Base-by-base conservation (phyloP, 345 rosid genomes). In the Dipteronia sinensis region DNA sequence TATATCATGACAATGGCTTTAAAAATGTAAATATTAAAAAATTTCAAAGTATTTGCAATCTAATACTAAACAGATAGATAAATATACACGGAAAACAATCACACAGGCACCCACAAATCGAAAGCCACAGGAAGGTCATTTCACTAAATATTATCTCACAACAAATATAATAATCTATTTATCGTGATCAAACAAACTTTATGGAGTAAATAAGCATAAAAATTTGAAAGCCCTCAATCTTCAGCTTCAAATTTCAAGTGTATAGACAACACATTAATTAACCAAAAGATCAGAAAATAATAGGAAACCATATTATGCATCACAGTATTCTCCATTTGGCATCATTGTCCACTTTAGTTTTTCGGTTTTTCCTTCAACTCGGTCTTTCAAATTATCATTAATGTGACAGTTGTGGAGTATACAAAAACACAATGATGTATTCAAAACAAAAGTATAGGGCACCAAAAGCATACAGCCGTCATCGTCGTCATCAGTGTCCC, bases 401-500 rank as follows among this genome's bases (percentile, higher is more conserved):
- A n/a, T n/a, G n/a, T n/a, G 15, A 67, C 12, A 55, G 25, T 6
- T 1, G 8, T 34, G 1, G 10, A 67, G 56, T 67, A 61, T 40
- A 51, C 6, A 4, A 8, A 25, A 2, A 27, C 17, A 58, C 19
- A 31, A 51, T 74, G 9, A 7, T 2, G 65, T 22, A 40, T 65
- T 73, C 34, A 74, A 51, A 73, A 68, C 29, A 11, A 46, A 46
- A 66, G 12, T 7, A 12, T 17, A 76, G 65, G 44, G 63, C 19
- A 53, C 56, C 63, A 72, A 71, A 63, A 49, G 55, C 81, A 83
- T 88, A 88, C 92, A 95, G 77, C 87, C 91, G 46, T 86, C 95
- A 9, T 92, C 95, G 4, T 92, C 97, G 1, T 91, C 95, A 25
- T 93, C 97, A 38, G 90, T 87, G 82, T 93, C 98, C 98, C 97